phyloP scores from a whole-genome alignment of 78 protist genomes.

The Goniomonas avonlea region DNA sequence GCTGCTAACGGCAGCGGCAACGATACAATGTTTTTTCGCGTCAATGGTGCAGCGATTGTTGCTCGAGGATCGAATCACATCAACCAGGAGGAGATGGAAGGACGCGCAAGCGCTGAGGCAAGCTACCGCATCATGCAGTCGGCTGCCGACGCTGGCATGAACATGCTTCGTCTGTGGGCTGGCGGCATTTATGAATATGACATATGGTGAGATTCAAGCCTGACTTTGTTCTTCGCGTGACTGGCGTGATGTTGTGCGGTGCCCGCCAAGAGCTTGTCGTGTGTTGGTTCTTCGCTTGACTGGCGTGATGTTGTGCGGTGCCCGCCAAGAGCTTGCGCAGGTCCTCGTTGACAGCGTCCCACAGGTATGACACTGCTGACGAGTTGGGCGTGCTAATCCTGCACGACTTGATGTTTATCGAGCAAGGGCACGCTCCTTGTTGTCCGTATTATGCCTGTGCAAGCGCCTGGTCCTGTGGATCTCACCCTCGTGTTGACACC shows the following conservation, averaged over 20 bases:
- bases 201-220: too few species aligned
- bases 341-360: too few species aligned
- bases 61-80: conserved; percentile 29
- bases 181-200: conserved; percentile 49
- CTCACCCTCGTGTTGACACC: too few species aligned
- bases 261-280: too few species aligned
- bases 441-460: too few species aligned
- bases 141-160: conserved; percentile 29
- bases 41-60: conserved; percentile 19
- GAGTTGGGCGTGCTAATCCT: conserved; percentile 21
- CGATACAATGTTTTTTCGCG: background rate
- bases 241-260: too few species aligned
- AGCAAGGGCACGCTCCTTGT: conserved; percentile 39
- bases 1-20: conserved; percentile 14
- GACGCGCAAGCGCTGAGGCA: background rate
- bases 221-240: too few species aligned
- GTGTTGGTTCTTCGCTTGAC: too few species aligned
- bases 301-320: too few species aligned
- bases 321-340: too few species aligned
- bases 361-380: conserved; percentile 28
- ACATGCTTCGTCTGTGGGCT: conserved; percentile 48
- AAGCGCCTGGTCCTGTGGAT: too few species aligned
- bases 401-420: conserved; percentile 41
- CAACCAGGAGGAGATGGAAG: conserved; percentile 51
- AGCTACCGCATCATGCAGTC: background rate